These are phyloP conservation scores for Macrolepiota fuliginosa DNA, from an alignment of 768 basidiomycete species.

Conservation along the genomic window DNA sequence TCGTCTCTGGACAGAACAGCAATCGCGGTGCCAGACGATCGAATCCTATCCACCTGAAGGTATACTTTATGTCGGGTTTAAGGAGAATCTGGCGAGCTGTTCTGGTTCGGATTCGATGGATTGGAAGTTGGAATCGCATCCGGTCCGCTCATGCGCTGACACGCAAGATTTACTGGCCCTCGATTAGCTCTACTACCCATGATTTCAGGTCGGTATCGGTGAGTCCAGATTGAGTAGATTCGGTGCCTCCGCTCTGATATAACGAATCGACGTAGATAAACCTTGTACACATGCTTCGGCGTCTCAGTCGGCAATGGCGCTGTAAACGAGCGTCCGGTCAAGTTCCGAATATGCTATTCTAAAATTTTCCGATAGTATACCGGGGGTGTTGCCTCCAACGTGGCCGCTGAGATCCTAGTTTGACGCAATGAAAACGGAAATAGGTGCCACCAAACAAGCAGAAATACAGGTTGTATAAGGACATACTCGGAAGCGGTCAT, in stretches of 20 bases:
- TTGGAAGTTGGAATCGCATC: neutral
- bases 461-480: slow-evolving; percentile 4
- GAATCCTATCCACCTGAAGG: neutral
- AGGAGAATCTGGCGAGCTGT: neutral
- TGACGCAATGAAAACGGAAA: neutral
- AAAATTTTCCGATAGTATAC: neutral
- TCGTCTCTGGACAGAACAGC: neutral
- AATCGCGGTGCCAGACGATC: neutral
- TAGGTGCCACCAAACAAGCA: slow-evolving; percentile 11
- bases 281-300: neutral
- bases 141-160: neutral
- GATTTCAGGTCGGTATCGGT: neutral
- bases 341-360: slow-evolving; percentile 2
- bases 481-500: neutral
- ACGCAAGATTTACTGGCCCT: neutral
- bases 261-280: neutral
- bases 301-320: neutral
- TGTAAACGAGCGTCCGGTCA: neutral
- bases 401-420: neutral
- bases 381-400: neutral
- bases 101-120: neutral
- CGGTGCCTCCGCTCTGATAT: neutral
- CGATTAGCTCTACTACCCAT: neutral
- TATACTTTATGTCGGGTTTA: neutral
- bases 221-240: neutral